Base-by-base conservation (phyloP, 805 yeast genomes). In the Maudiozyma saulgeensis region DNA sequence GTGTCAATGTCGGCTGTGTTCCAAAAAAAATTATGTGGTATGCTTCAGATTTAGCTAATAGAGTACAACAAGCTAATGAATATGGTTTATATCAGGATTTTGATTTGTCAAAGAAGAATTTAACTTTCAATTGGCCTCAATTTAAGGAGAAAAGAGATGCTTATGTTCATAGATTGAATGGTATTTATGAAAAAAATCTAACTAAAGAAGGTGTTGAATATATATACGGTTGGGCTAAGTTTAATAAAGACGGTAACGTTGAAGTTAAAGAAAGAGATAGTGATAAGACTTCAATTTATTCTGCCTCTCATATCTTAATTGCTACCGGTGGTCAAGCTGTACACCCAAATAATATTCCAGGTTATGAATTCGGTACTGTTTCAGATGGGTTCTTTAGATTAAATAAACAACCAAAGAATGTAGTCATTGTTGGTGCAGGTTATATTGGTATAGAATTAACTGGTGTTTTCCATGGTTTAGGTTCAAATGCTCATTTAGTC, bases 21-120 rank as follows among this genome's bases (percentile, higher is more conserved):
- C 99, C 99, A 44, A 93, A 93, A 75, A 93, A 93, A 67, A 88
- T 93, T 43, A 90, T 93, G 97, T 93, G 99, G 99, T 84, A 90
- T 59, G 96, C 97, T 11, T 82, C 93, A 31, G 96, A 90, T 59
- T 69, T 87, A 66, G 97, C 97, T 18, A 77, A 78, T 54, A 82
- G 81, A 62, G 72, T 85, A 52, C 70, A 74, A 41, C 83, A 87
- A 44, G 95, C 96, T 52, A 72, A 77, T 56, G 87, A 84, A 54
- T 93, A 91, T 64, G 96, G 96, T 0, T 83, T 93, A 56, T 76
- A 71, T 48, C 80, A 79, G 43, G 79, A 78, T 50, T 70, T 77
- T 21, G 68, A 74, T n/a, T 58, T 69, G 47, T 75, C 77, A 3
- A 75, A 77, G 49, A 69, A 71, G 38, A 74, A 77, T 15, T 70